Percentiles rank a stretch among this genome's conserved stretches.
Evolutionary conservation across 768 basidiomycete genomes (phyloP).

Genomic region (Lactarius evosmus): DNA sequence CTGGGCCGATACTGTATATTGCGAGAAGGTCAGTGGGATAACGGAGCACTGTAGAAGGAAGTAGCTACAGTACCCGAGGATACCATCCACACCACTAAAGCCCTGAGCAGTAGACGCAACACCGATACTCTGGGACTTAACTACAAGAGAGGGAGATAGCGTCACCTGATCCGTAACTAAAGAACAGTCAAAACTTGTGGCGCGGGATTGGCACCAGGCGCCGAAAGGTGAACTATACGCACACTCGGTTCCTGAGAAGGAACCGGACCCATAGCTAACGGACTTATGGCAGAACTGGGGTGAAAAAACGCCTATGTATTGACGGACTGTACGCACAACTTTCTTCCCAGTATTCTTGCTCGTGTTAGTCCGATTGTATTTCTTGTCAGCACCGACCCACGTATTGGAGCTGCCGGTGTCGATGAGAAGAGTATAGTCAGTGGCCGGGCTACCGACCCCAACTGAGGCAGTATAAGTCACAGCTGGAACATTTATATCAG

Average conservation of each 20-base stretch:
- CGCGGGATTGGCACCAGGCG: slow-evolving; percentile 4
- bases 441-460: slow-evolving; percentile 50
- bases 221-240: slow-evolving; percentile 39
- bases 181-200: neutral
- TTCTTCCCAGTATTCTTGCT: slow-evolving; percentile 40
- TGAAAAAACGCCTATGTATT: slow-evolving; percentile 37
- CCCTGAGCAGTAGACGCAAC: slow-evolving; percentile 34
- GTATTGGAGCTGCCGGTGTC: slow-evolving; percentile 59
- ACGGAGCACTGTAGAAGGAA: neutral
- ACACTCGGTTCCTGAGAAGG: slow-evolving; percentile 24
- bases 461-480: slow-evolving; percentile 55
- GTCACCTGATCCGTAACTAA: slow-evolving; percentile 22
- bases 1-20: slow-evolving; percentile 46
- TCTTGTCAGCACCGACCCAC: slow-evolving; percentile 52
- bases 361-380: slow-evolving; percentile 46
- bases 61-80: slow-evolving; percentile 42
- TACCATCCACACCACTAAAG: slow-evolving; percentile 44
- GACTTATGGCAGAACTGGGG: slow-evolving; percentile 44
- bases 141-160: slow-evolving; percentile 19
- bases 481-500: slow-evolving; percentile 28
- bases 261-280: slow-evolving; percentile 25
- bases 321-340: slow-evolving; percentile 34
- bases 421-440: slow-evolving; percentile 50
- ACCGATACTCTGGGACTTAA: slow-evolving; percentile 39
- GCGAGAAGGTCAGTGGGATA: slow-evolving; percentile 5